A percentile compares a stretch with the other conserved stretches of the same genome.
Evolutionary conservation across 2,329 filamentous ascomycete species (phyloP).

Genomic region (Fusarium bulbicola): DNA sequence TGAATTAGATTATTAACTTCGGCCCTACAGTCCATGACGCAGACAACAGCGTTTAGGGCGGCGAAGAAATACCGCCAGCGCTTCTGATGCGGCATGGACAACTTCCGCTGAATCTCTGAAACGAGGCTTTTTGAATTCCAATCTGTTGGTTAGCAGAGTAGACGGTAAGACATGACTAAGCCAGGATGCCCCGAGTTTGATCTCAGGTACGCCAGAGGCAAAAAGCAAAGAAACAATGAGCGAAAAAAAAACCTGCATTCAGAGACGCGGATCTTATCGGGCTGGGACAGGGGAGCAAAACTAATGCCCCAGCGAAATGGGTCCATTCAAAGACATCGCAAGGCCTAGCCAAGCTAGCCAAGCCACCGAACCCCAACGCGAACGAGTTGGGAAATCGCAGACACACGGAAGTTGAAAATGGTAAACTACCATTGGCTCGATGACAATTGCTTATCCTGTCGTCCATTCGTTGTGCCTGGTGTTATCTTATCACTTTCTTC

Average conservation of each 20-base stretch:
- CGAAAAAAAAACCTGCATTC: constrained; percentile 7
- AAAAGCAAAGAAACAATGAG: constrained; percentile 13
- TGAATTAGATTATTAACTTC: constrained; percentile 22
- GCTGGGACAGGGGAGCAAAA: constrained; percentile 13
- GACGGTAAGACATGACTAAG: constrained; percentile 13
- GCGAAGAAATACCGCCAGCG: constrained; percentile 19
- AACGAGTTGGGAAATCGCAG: constrained; percentile 25
- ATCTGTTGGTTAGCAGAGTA: constrained; percentile 22
- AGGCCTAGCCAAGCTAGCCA: constrained; percentile 36
- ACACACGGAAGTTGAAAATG: constrained; percentile 24
- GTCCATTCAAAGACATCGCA: constrained; percentile 13
- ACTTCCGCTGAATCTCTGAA: constrained; percentile 32
- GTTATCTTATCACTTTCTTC: constrained; percentile 24
- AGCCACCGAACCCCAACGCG: constrained; percentile 38
- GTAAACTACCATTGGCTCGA: constrained; percentile 24
- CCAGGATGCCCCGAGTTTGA: not conserved
- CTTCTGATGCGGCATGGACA: constrained; percentile 9
- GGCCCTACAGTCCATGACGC: constrained; percentile 25
- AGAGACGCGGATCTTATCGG: constrained; percentile 39
- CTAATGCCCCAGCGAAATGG: constrained; percentile 29
- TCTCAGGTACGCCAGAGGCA: constrained; percentile 12
- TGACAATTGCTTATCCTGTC: constrained; percentile 13
- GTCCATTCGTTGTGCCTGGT: constrained; percentile 14
- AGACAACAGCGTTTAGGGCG: constrained; percentile 25
- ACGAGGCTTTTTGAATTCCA: constrained; percentile 28